phyloP scores from a whole-genome alignment of 1,139 yeast species.

The Yueomyces sp. region DNA sequence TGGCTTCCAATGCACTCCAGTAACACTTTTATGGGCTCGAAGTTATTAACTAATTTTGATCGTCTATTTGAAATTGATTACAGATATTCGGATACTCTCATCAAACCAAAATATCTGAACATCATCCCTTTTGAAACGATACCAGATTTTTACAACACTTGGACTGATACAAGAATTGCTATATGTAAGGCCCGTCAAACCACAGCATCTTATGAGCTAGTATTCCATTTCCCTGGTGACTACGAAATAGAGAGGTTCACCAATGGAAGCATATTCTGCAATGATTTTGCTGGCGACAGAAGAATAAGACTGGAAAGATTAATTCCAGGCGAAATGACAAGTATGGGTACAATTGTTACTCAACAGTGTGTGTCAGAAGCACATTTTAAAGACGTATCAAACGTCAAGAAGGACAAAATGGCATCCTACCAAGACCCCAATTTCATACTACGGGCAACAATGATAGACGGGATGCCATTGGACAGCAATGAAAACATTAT shows the following conservation, averaged over 20 bases:
- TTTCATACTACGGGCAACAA: conserved; percentile 9
- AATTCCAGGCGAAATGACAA: conserved; percentile 8
- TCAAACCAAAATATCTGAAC: conserved; percentile 25
- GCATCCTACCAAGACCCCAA: conserved; percentile 3
- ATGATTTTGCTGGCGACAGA: conserved; percentile 10
- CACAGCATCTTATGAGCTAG: conserved; percentile 13
- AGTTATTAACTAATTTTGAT: conserved; percentile 27
- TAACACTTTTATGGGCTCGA: conserved; percentile 22
- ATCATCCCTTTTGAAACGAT: conserved; percentile 11
- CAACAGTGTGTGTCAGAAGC: conserved; percentile 3
- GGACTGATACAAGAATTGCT: conserved; percentile 10
- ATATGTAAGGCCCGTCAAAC: conserved; percentile 7
- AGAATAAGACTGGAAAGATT: conserved; percentile 15
- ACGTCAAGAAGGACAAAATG: conserved; percentile 1
- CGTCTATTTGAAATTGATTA: conserved; percentile 32
- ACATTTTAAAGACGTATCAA: conserved; percentile 3
- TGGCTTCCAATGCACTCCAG: background rate
- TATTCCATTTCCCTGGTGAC: conserved; percentile 8
- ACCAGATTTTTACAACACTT: conserved; percentile 12
- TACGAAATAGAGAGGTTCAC: conserved; percentile 4
- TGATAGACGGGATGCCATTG: conserved; percentile 11
- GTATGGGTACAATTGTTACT: conserved; percentile 10
- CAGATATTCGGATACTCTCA: conserved; percentile 25
- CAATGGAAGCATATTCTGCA: conserved; percentile 6
- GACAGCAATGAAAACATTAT: conserved; percentile 6